Evolutionary conservation across 2,329 filamentous ascomycete genomes (phyloP).

Genomic region (Talaromyces pinophilus): DNA sequence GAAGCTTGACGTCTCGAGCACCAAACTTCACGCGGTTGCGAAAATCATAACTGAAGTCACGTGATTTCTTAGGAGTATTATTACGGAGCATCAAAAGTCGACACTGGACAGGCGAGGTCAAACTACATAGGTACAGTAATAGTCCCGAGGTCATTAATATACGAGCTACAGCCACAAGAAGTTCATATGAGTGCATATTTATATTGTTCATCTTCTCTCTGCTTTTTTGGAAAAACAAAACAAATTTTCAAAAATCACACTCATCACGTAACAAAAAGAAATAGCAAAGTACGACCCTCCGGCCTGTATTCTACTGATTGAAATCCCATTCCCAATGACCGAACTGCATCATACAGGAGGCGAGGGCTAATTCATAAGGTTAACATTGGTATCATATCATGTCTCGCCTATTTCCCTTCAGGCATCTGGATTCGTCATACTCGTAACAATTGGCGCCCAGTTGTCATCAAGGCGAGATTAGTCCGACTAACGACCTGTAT

Average conservation of each 20-base stretch:
- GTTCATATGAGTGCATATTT: conserved; percentile 22
- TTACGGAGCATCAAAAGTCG: not conserved
- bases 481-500: conserved; percentile 38
- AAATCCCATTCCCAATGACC: conserved; percentile 24
- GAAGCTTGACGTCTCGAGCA: not conserved
- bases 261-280: conserved; percentile 33
- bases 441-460: conserved; percentile 45
- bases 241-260: conserved; percentile 31
- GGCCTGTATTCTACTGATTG: conserved; percentile 36
- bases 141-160: too few species aligned
- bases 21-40: conserved; percentile 12
- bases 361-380: conserved; percentile 22
- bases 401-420: conserved; percentile 20
- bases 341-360: conserved; percentile 23
- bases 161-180: not conserved
- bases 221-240: conserved; percentile 31
- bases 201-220: conserved; percentile 34
- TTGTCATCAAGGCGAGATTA: conserved; percentile 43
- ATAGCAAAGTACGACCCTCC: conserved; percentile 31
- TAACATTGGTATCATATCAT: conserved; percentile 26
- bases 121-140: not conserved
- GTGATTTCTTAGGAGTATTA: conserved; percentile 1
- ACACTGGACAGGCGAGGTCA: not conserved
- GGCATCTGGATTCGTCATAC: conserved; percentile 44
- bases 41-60: conserved; percentile 13